Conservation (phyloP, 306 rosid species). For the Quercus suber region DNA sequence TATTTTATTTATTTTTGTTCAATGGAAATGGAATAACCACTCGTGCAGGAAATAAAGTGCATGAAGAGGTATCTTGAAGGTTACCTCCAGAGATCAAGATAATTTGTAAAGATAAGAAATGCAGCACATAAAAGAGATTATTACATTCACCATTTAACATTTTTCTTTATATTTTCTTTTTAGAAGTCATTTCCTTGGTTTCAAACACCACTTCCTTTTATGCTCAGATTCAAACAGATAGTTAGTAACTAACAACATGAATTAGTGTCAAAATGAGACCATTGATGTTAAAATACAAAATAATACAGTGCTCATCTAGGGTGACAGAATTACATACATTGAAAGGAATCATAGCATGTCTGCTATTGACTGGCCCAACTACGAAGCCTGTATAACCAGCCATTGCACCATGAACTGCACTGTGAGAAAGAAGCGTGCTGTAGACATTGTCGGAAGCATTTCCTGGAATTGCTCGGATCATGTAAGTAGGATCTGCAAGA, state of each 20-base stretch:
- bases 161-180: background rate
- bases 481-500: slow-evolving; percentile 84
- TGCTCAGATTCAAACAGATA: background rate
- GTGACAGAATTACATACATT: slow-evolving; percentile 38
- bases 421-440: slow-evolving; percentile 89
- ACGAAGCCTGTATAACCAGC: slow-evolving; percentile 88
- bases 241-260: background rate
- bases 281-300: slow-evolving; percentile 14
- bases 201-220: background rate
- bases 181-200: background rate
- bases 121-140: background rate
- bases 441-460: slow-evolving; percentile 89
- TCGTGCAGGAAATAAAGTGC: background rate
- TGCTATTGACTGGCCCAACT: slow-evolving; percentile 76
- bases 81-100: background rate
- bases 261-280: slow-evolving; percentile 11
- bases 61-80: background rate
- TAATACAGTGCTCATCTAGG: background rate
- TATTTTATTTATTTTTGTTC: background rate
- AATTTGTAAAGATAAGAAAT: background rate
- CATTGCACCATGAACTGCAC: slow-evolving; percentile 95
- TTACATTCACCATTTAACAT: background rate
- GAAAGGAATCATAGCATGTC: slow-evolving; percentile 84
- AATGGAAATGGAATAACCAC: background rate
- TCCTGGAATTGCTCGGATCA: slow-evolving; percentile 90